These are phyloP conservation scores for Rhododendron ferrugineum DNA, from an alignment of 148 eudicot genomes.

Conservation along the genomic window DNA sequence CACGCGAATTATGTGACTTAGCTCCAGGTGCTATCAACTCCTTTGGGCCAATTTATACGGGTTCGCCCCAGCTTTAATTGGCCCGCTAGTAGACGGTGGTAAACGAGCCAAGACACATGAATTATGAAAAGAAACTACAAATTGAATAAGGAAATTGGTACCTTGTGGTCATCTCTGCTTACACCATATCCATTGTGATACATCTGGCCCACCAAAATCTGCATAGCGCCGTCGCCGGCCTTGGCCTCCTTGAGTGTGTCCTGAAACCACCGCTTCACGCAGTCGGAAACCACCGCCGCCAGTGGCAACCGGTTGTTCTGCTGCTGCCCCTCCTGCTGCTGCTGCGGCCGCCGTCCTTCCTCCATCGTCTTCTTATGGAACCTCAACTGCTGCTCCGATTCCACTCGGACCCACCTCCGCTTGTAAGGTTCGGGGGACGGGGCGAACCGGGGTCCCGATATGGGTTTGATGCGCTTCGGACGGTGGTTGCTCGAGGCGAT, in stretches of 20 bases:
- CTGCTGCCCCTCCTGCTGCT: not conserved
- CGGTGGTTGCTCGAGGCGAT: conserved; percentile 22
- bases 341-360: not conserved
- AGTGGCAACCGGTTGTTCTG: conserved; percentile 31
- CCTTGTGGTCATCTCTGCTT: conserved; percentile 47
- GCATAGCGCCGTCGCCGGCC: conserved; percentile 63
- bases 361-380: conserved; percentile 19
- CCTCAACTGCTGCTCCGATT: conserved; percentile 22
- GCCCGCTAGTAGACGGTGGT: not conserved
- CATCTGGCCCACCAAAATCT: conserved; percentile 83
- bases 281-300: conserved; percentile 43
- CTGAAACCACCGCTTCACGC: conserved; percentile 68
- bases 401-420: conserved; percentile 26
- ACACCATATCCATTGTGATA: conserved; percentile 74
- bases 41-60: not conserved
- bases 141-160: not conserved
- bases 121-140: not conserved
- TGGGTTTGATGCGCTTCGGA: conserved; percentile 29
- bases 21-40: not conserved
- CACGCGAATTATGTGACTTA: too few species aligned
- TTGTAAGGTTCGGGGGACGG: conserved; percentile 8
- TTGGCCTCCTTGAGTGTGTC: conserved; percentile 78
- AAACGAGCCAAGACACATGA: not conserved
- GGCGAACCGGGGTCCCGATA: not conserved
- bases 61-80: not conserved